These are phyloP conservation scores for Nelumbo lutea DNA, from an alignment of 164 flowering plant genomes.

Conservation along the genomic window DNA sequence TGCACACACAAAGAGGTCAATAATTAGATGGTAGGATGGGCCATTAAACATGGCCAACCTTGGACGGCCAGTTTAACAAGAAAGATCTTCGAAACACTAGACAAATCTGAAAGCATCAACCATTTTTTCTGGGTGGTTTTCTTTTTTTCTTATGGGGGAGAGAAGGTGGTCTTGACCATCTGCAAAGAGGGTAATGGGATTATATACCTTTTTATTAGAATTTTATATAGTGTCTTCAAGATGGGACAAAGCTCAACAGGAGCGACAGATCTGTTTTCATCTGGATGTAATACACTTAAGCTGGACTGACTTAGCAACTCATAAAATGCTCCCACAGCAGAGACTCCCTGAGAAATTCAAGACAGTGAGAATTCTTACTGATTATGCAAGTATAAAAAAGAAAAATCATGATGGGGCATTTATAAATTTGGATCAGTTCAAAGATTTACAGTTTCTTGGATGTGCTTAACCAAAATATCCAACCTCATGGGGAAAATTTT, in stretches of 20 bases:
- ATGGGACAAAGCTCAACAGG: conserved; percentile 94
- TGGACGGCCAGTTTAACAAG: no score
- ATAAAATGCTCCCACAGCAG: conserved; percentile 90
- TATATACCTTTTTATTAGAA: conserved; percentile 61
- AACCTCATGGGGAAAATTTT: no score
- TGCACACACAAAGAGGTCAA: conserved; percentile 21
- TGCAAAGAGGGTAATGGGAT: background rate
- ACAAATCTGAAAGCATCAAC: no score
- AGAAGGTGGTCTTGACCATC: no score
- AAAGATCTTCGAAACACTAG: no score
- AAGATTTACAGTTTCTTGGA: background rate
- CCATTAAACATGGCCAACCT: no score
- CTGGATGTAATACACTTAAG: conserved; percentile 64
- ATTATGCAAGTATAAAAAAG: background rate
- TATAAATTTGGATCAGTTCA: background rate
- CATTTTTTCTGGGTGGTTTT: no score
- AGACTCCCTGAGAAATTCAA: conserved; percentile 62
- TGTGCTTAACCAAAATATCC: no score
- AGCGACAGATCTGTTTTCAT: conserved; percentile 66
- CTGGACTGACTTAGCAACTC: conserved; percentile 73
- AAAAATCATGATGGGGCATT: background rate
- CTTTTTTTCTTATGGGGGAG: no score
- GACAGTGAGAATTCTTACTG: background rate
- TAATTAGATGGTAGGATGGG: background rate
- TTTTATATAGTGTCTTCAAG: conserved; percentile 68